These are phyloP conservation scores for Colletotrichum eremochloae DNA, from an alignment of 2,329 filamentous ascomycete genomes.

Conservation along the genomic window DNA sequence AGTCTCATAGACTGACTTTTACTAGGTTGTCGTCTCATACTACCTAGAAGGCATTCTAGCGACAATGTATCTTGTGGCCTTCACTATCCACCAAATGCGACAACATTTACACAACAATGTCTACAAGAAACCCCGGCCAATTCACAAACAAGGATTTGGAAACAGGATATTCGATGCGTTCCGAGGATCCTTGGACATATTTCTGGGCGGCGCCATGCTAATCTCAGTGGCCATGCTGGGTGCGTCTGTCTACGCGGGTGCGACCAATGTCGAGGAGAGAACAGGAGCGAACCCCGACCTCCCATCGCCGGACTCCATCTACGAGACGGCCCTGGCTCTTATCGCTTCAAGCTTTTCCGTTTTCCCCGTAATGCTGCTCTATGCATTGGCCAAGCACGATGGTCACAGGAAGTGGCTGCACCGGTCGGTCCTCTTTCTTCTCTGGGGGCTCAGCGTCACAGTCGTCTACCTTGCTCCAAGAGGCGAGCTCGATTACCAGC, in stretches of 20 bases:
- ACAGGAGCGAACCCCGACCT: constrained; percentile 25
- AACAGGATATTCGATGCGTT: constrained; percentile 34
- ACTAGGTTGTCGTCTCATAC: constrained; percentile 36
- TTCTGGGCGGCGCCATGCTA: constrained; percentile 34
- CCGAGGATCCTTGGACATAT: constrained; percentile 40
- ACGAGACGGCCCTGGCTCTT: constrained; percentile 26
- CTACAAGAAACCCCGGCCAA: constrained; percentile 21
- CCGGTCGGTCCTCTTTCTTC: constrained; percentile 26
- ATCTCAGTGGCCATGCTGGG: constrained; percentile 40
- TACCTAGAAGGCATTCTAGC: constrained; percentile 36
- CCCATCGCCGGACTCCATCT: constrained; percentile 24
- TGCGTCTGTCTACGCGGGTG: constrained; percentile 30
- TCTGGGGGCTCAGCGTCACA: constrained; percentile 32
- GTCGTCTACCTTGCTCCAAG: constrained; percentile 34
- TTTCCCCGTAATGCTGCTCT: constrained; percentile 40
- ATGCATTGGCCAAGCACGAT: constrained; percentile 33
- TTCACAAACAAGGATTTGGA: constrained; percentile 5
- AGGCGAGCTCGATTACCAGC: constrained; percentile 27
- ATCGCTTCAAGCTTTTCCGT: constrained; percentile 38
- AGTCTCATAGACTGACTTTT: neutral
- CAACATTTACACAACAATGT: constrained; percentile 8
- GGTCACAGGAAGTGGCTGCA: constrained; percentile 41
- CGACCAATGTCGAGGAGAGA: constrained; percentile 14
- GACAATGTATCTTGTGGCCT: constrained; percentile 37
- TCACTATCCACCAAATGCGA: constrained; percentile 30